Base-by-base conservation (phyloP, 768 basidiomycete species). In the Kwoniella sp. region DNA sequence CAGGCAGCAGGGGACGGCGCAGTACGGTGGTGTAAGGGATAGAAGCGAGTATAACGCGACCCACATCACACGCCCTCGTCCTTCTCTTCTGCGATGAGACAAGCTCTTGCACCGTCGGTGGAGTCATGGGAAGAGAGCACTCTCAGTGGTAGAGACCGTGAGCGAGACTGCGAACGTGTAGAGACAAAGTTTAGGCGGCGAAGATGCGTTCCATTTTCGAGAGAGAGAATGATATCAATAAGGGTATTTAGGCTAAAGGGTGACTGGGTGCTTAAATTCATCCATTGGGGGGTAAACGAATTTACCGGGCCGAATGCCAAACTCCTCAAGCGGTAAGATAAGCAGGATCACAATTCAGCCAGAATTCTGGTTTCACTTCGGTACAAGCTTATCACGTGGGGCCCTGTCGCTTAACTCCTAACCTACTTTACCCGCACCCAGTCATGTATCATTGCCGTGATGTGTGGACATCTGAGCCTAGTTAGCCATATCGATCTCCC, bases 1-100 rank as follows among this genome's bases (percentile, higher is more conserved):
- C 58, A 58, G 41, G 38, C 58, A 29, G 28, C 20, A 15, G 34
- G 23, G 20, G 12, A 34, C 30, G 29, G n/a, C 28, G 29, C 54
- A 34, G 51, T 31, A 31, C 30, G 17, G 54, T n/a, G 41, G 15
- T 45, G 41, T 45, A 45, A 45, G 41, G 41, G 8, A 45, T 56
- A 25, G 41, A 2, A 26, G 25, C n/a, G 41, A 41, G 12, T n/a
- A 45, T 45, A 12, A 23, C 25, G 4, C 5, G 22, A 60, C 59
- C 31, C 48, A 60, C 59, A 60, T 60, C 59, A 38, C 59, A 60
- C 30, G 59, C 59, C 48, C 59, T 60, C 3, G 59, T 60, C 1
- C 9, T 17, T 20, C 41, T 9, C 41, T 17, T 45, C 20, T 45
- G 41, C 4, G 41, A 45, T 45, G 41, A 45, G 41, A 45, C 41